Evolutionary conservation across 306 rosid species (phyloP).

Genomic region (Aeschynomene evenia): DNA sequence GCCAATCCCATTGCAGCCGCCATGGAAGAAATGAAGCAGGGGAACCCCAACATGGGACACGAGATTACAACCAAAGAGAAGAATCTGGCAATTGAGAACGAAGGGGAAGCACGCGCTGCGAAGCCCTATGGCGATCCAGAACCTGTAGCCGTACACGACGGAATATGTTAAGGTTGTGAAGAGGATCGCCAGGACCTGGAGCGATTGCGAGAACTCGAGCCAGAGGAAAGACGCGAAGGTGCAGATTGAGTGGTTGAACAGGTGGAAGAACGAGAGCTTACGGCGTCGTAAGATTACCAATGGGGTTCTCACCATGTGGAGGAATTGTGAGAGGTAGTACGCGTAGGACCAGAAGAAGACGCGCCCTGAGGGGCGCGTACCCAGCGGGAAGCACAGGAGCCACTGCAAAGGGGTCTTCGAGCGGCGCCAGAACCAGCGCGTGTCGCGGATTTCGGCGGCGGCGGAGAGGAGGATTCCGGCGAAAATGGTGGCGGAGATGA

Average conservation of each 20-base stretch:
- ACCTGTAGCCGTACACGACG: conserved; percentile 61
- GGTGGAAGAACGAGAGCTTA: conserved; percentile 48
- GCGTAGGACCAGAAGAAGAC: conserved; percentile 97
- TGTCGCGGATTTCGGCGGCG: conserved; percentile 78
- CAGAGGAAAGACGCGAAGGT: conserved; percentile 64
- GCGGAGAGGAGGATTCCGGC: conserved; percentile 74
- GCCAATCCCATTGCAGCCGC: conserved; percentile 87
- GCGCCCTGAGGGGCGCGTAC: conserved; percentile 87
- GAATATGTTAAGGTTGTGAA: conserved; percentile 59
- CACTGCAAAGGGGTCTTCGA: conserved; percentile 80
- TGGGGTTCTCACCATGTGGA: conserved; percentile 70
- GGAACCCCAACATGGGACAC: conserved; percentile 74
- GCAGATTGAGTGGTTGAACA: conserved; percentile 69
- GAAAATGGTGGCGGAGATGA: conserved; percentile 67
- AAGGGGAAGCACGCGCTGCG: conserved; percentile 58
- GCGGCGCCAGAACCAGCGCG: conserved; percentile 92
- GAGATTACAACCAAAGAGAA: conserved; percentile 60
- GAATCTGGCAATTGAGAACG: conserved; percentile 61
- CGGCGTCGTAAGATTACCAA: conserved; percentile 60
- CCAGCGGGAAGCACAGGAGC: conserved; percentile 92
- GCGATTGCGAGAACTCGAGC: conserved; percentile 86
- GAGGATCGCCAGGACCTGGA: conserved; percentile 79
- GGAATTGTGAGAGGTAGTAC: conserved; percentile 66
- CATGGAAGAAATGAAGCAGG: conserved; percentile 58
- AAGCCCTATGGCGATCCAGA: conserved; percentile 70